phyloP scores from a whole-genome alignment of 2,329 filamentous ascomycete genomes.

The Dichotomopilus funicola region DNA sequence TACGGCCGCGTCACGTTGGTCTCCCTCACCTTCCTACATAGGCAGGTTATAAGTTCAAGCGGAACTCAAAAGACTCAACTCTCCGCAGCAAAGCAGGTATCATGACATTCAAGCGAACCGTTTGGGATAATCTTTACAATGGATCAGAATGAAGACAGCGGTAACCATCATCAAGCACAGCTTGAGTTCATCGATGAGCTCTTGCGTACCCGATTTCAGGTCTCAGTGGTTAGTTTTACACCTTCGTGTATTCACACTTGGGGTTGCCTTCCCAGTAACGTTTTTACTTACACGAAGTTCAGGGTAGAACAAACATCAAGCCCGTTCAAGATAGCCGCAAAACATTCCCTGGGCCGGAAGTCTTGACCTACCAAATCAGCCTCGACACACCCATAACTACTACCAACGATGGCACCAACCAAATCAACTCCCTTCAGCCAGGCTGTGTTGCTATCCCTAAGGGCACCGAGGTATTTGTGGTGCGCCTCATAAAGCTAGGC shows the following conservation, averaged over 20 bases:
- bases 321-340: constrained; percentile 30
- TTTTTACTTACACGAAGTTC: not conserved
- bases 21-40: too few relatives aligned
- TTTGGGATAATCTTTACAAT: too few relatives aligned
- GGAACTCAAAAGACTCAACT: too few relatives aligned
- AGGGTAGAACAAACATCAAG: constrained; percentile 12
- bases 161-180: constrained; percentile 7
- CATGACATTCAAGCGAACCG: too few relatives aligned
- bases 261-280: not conserved
- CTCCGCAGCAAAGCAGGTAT: too few relatives aligned
- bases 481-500: constrained; percentile 30
- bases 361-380: constrained; percentile 30
- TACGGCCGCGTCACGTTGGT: too few relatives aligned
- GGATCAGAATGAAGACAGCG: too few relatives aligned
- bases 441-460: constrained; percentile 26
- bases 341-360: constrained; percentile 31
- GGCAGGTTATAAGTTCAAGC: too few relatives aligned
- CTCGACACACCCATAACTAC: constrained; percentile 4
- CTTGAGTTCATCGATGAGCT: constrained; percentile 9
- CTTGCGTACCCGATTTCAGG: not conserved
- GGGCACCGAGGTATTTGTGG: constrained; percentile 25
- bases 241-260: not conserved
- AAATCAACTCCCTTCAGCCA: not conserved
- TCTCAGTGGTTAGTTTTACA: not conserved
- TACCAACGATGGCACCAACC: constrained; percentile 12